Percentiles rank a stretch among this genome's conserved stretches.
Conservation (phyloP, 768 basidiomycete species). For the Lanmaoa pseudosensibilis region DNA sequence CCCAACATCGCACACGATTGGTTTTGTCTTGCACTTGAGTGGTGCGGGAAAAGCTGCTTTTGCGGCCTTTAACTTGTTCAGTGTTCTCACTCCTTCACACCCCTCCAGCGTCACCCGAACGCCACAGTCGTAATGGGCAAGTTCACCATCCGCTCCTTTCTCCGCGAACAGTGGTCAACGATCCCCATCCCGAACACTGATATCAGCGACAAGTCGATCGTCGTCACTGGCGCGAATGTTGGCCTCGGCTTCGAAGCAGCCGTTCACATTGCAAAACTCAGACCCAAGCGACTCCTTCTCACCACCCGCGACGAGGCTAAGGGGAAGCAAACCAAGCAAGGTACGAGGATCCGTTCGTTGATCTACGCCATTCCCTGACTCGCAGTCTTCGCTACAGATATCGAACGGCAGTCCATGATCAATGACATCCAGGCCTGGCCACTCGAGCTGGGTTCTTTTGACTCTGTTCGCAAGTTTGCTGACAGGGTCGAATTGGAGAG, state of each 20-base stretch:
- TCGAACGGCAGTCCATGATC: slow-evolving; percentile 14
- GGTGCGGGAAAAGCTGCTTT: not conserved
- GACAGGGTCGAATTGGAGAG: slow-evolving; percentile 29
- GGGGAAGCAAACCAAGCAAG: slow-evolving; percentile 17
- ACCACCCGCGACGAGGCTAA: slow-evolving; percentile 27
- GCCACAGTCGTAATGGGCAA: slow-evolving; percentile 24
- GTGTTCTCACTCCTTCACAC: not conserved
- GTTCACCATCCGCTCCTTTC: slow-evolving; percentile 14
- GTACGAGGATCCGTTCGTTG: slow-evolving; percentile 6
- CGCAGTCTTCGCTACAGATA: slow-evolving; percentile 6
- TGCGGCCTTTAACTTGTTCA: not conserved
- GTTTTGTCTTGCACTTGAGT: not conserved
- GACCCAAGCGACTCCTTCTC: slow-evolving; percentile 25
- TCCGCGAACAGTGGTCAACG: slow-evolving; percentile 31
- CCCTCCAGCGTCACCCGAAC: not conserved
- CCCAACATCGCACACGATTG: not conserved
- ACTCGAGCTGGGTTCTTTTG: slow-evolving; percentile 36
- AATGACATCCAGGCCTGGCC: slow-evolving; percentile 30
- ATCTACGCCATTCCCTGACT: not conserved
- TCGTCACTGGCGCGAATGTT: slow-evolving; percentile 29
- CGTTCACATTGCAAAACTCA: slow-evolving; percentile 26
- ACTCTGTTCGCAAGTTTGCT: slow-evolving; percentile 34
- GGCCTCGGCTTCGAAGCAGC: slow-evolving; percentile 34
- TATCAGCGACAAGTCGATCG: slow-evolving; percentile 23
- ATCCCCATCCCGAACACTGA: slow-evolving; percentile 25